Base-by-base conservation (phyloP, 2,329 filamentous ascomycete species). In the Monosporascus sp. region DNA sequence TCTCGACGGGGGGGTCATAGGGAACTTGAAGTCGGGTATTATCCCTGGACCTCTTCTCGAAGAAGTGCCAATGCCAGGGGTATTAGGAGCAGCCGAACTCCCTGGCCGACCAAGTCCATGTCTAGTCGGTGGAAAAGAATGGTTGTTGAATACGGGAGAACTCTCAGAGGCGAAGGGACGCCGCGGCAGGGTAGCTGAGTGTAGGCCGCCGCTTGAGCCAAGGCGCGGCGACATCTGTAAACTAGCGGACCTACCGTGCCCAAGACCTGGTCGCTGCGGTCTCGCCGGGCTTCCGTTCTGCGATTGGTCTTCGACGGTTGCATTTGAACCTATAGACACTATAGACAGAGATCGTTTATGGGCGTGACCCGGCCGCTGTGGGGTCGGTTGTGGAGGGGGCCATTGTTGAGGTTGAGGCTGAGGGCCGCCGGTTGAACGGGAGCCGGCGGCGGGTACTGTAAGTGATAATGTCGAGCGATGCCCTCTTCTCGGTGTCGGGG, bases 321-420 rank as follows among this genome's bases (percentile, higher is more conserved):
- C 72, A 59, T 75, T 63, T 20, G 82, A 82, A 11, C 85, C 86
- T 61, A 93, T 82, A 9, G 89, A 93, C 46, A 93, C 83, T 57
- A 94, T 93, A 18, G 89, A 94, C 31, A 94, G 79, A 3, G 89
- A 93, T 61, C 88, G 79, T 67, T 86, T 84, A 62, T 92, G 89
- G 50, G 77, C 74, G 62, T 86, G 82, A n/a, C 78, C 74, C 22
- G 70, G 68, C 53, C 51, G 57, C 57, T 62, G 62, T 48, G 60
- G 61, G 45, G 59, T 54, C 45, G 57, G 53, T 56, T 63, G 62
- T 51, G 62, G 54, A 49, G 62, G 62, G 50, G 59, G 59, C 76
- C 78, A 80, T 59, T 77, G 76, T 34, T 34, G 31, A 11, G 27
- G 31, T 14, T 34, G 31, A 34, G 31, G 31, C 5, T 76, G 68